Percentiles rank a stretch among this genome's conserved stretches.
phyloP scores from a whole-genome alignment of 169 alveolate species.

The Plasmodium chabaudi region DNA sequence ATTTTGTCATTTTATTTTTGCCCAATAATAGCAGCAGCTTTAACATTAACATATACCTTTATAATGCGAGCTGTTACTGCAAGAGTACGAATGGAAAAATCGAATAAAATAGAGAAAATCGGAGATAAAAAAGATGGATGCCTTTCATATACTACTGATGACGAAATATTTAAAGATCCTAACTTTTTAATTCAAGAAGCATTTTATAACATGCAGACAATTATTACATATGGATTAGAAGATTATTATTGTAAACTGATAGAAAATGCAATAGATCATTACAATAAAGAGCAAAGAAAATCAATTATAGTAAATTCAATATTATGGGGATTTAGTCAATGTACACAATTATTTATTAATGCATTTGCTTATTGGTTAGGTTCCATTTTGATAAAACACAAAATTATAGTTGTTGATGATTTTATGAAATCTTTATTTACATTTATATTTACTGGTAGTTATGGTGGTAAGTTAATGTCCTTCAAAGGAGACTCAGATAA shows the following conservation, averaged over 20 bases:
- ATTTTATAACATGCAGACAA: slow-evolving; percentile 56
- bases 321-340: slow-evolving; percentile 71
- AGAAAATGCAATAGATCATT: slow-evolving; percentile 49
- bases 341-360: slow-evolving; percentile 63
- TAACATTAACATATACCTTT: slow-evolving; percentile 38
- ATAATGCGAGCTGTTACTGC: slow-evolving; percentile 35
- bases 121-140: slow-evolving; percentile 4
- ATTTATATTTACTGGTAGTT: slow-evolving; percentile 71
- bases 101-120: slow-evolving; percentile 7
- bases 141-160: slow-evolving; percentile 42
- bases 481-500: slow-evolving; percentile 59
- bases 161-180: slow-evolving; percentile 65
- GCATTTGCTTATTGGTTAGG: slow-evolving; percentile 75
- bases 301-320: slow-evolving; percentile 23
- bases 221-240: slow-evolving; percentile 62
- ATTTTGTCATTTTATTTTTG: slow-evolving; percentile 67
- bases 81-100: slow-evolving; percentile 26
- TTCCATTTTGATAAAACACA: slow-evolving; percentile 45
- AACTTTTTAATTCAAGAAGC: slow-evolving; percentile 67
- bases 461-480: slow-evolving; percentile 75
- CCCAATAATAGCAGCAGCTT: slow-evolving; percentile 61
- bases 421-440: slow-evolving; percentile 70
- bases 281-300: slow-evolving; percentile 20
- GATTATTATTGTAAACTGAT: slow-evolving; percentile 50
- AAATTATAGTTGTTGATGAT: slow-evolving; percentile 36